Evolutionary conservation across 2,329 filamentous ascomycete genomes (phyloP), one percentile per base, ranked within the genome.

Genomic region (Fusarium chlamydosporum): DNA sequence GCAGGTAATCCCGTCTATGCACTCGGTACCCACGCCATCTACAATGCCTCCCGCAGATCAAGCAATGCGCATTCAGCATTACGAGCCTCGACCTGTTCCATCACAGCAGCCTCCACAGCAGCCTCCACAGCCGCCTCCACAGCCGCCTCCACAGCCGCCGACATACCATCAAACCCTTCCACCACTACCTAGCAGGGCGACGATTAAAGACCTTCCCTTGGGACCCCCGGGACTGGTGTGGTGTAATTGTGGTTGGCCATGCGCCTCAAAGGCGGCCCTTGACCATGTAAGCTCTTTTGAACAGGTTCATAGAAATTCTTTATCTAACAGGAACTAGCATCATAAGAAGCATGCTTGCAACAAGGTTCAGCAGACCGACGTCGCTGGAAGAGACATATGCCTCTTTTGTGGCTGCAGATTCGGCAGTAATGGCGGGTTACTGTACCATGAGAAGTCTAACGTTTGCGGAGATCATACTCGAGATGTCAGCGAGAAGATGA

Each of bases 321-420:
- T 61, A 42, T 47, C 61, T 76, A 37, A 76, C 69, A 37, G 38
- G 20, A 15, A 43, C 12, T 38, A 79, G 77, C 78, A 80, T 42
- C 18, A 35, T 16, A 68, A 68, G 56, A 78, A 74, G 41, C 50
- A 31, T 15, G 74, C 72, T 10, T 80, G 78, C 40, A 35, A 57
- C 23, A 67, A 64, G 13, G 53, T 69, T 3, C 47, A 48, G 20
- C 62, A 56, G 4, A 18, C 48, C 6, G 67, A 72, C 12, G 38
- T 54, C 8, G 13, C 75, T 29, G 71, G 67, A 54, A 77, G 74
- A n/a, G 81, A 79, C 20, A 71, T 77, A 1, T 88, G 85, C 53
- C 63, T 76, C 2, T 76, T 80, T 47, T 88, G 85, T 45, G 83
- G 83, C 27, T 77, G 80, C 41, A 56, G 51, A 5, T 86, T 88